phyloP scores from a whole-genome alignment of 2,329 filamentous ascomycete genomes.

The Fusarium pseudonygamai region DNA sequence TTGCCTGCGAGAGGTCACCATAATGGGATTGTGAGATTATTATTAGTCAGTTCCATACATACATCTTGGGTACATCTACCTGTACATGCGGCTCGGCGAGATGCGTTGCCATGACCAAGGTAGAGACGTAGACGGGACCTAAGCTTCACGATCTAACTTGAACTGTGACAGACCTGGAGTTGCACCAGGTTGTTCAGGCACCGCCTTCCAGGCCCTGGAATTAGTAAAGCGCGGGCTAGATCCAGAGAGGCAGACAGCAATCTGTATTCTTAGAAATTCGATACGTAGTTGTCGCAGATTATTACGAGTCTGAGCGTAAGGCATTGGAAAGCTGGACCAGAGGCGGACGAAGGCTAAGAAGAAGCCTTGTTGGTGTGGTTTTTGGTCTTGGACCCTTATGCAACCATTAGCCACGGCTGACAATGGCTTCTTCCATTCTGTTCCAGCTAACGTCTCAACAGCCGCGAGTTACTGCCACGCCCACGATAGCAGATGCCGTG shows the following conservation, averaged over 20 bases:
- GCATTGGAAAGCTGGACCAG: background rate
- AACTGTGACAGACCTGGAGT: slow-evolving; percentile 16
- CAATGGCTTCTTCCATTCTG: slow-evolving; percentile 9
- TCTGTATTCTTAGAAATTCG: slow-evolving; percentile 20
- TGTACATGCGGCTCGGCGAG: slow-evolving; percentile 23
- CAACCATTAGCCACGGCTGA: slow-evolving; percentile 29
- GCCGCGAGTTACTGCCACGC: slow-evolving; percentile 11
- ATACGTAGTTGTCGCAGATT: background rate
- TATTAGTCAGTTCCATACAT: background rate
- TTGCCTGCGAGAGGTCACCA: background rate
- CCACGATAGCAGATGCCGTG: slow-evolving; percentile 21
- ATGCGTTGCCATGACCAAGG: slow-evolving; percentile 41
- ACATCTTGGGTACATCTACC: background rate
- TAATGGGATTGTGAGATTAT: background rate
- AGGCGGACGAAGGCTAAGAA: background rate
- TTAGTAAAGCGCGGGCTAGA: background rate
- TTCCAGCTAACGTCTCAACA: slow-evolving; percentile 18
- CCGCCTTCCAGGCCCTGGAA: background rate
- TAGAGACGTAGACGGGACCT: slow-evolving; percentile 17
- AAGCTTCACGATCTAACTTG: slow-evolving; percentile 30
- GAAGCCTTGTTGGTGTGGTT: background rate
- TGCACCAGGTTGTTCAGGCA: slow-evolving; percentile 12
- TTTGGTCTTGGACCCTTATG: slow-evolving; percentile 30
- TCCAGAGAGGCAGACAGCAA: slow-evolving; percentile 4
- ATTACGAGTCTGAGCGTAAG: background rate